Evolutionary conservation across 371 early-diverging fungal genomes (phyloP), one percentile per base, ranked within the genome.

Genomic region (Nematocida ausubeli): DNA sequence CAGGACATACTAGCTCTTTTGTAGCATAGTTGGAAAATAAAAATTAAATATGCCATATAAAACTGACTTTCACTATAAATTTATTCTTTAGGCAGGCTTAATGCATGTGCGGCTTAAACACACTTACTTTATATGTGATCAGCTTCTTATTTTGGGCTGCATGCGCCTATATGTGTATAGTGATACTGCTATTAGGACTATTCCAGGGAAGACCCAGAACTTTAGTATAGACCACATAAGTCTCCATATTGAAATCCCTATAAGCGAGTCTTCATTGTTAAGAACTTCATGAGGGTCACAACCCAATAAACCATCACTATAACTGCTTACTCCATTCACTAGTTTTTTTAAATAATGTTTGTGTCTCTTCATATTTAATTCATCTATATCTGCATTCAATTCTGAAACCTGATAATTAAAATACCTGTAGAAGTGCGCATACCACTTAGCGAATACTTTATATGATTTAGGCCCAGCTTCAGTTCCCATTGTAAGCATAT

Each of bases 71-170:
- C n/a, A n/a, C n/a, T n/a, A n/a, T n/a, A n/a, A n/a, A n/a, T n/a
- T n/a, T n/a, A n/a, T n/a, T n/a, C n/a, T n/a, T n/a, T n/a, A n/a
- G n/a, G n/a, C n/a, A n/a, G n/a, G n/a, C n/a, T n/a, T n/a, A n/a
- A n/a, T n/a, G n/a, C n/a, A n/a, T n/a, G n/a, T n/a, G n/a, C n/a
- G n/a, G n/a, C n/a, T n/a, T n/a, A n/a, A n/a, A n/a, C n/a, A n/a
- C n/a, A n/a, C n/a, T n/a, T n/a, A n/a, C n/a, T n/a, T n/a, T n/a
- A n/a, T n/a, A n/a, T n/a, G n/a, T n/a, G n/a, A n/a, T 54, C 24
- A 54, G 54, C 24, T 60, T 60, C 60, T 60, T 35, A 60, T 24
- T 34, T 60, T 60, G 6, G 60, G 60, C 1, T 60, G 60, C 24
- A 60, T 24, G 14, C 7, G 14, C 32, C 60, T 60, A 34, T 60